A percentile compares a stretch with the other conserved stretches of the same genome.
phyloP scores from a whole-genome alignment of 495 filamentous ascomycete genomes.

The Penicillium canariense region DNA sequence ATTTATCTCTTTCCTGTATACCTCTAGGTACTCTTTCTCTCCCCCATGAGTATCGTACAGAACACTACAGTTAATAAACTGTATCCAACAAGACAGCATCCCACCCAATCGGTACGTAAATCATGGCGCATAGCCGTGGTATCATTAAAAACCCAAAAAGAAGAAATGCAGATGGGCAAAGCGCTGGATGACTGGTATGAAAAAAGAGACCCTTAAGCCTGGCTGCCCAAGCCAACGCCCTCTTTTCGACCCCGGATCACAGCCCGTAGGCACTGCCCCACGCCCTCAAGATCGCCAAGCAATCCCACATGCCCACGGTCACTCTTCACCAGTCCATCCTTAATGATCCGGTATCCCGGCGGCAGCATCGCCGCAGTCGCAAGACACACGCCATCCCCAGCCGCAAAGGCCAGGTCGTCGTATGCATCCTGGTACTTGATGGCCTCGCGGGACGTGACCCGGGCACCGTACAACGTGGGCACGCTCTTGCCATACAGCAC shows the following conservation, averaged over 20 bases:
- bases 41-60: conserved; percentile 4
- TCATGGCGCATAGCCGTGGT: conserved; percentile 17
- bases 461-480: conserved; percentile 79
- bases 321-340: conserved; percentile 69
- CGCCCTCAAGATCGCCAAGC: conserved; percentile 78
- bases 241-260: conserved; percentile 63
- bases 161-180: too few relatives aligned
- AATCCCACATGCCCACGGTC: conserved; percentile 85
- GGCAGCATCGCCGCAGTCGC: conserved; percentile 86
- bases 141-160: conserved; percentile 12
- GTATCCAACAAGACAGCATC: background rate
- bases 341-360: conserved; percentile 68
- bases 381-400: conserved; percentile 87
- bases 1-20: background rate
- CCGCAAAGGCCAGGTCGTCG: conserved; percentile 82
- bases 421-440: conserved; percentile 79
- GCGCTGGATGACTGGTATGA: too few relatives aligned
- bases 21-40: too few relatives aligned
- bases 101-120: conserved; percentile 3
- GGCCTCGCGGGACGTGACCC: conserved; percentile 61
- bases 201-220: background rate
- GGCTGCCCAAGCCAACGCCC: conserved; percentile 62
- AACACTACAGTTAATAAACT: background rate
- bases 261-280: conserved; percentile 70
- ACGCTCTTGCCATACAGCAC: conserved; percentile 87